Evolutionary conservation across 2,329 filamentous ascomycete genomes (phyloP), one percentile per base, ranked within the genome.

Genomic region (Aureobasidium namibiae): DNA sequence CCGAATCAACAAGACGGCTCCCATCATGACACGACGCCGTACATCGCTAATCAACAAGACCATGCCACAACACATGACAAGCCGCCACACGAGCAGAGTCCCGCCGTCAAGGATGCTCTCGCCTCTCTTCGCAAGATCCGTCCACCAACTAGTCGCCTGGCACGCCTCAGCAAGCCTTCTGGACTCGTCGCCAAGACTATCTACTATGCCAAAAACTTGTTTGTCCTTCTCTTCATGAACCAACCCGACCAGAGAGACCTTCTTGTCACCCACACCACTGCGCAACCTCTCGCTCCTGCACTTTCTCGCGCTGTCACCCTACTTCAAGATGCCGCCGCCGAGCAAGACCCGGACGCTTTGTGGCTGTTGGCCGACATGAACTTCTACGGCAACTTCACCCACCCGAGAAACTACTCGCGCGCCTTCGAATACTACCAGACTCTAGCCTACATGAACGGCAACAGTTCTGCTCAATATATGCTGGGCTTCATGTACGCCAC

Each of bases 381-480:
- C 76, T 97, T 97, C 74, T 91, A 94, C 68, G 94, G 94, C 70
- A 96, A 97, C 73, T 95, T 87, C 73, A 88, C 89, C 23, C 82
- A 96, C 68, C 92, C 92, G 1, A 82, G 87, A 64, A 85, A 96
- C 70, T 90, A 96, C 65, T 78, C 82, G 33, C 80, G 83, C 49
- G 90, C 94, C 0, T 96, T 95, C 70, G 79, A 82, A 64, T 82
- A 90, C 75, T 99, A 97, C 73, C 79, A 88, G 63, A 80, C 86
- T 62, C 80, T 99, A 57, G 90, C 92, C 2, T 80, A 81, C 18
- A 72, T 86, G 61, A 82, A 88, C 64, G 94, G 92, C 45, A 97
- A 99, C 73, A 87, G 84, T 64, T 95, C 92, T 13, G 94, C 94
- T 1, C 90, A 97, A 72, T 88, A 95, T 73, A 96, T 99, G 92